Conservation (phyloP, 2,329 filamentous ascomycete genomes). For the Setomelanomma holmii region DNA sequence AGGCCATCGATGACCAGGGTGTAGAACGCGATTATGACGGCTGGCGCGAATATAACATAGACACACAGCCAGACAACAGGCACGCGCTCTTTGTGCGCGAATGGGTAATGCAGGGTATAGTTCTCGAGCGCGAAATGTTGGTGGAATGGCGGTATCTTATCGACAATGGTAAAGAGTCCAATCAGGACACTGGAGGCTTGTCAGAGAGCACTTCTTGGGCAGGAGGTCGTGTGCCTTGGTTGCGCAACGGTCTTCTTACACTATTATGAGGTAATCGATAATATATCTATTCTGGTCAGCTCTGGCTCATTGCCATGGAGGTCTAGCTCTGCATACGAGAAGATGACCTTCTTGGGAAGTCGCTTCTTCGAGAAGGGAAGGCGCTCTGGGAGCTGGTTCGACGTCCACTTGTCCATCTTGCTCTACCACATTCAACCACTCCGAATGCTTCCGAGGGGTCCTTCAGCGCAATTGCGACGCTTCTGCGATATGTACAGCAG, state of each 20-base stretch:
- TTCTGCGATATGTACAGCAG: slow-evolving; percentile 9
- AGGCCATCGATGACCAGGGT: slow-evolving; percentile 65
- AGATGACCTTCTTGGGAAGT: slow-evolving; percentile 58
- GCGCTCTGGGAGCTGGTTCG: slow-evolving; percentile 52
- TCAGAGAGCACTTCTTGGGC: slow-evolving; percentile 29
- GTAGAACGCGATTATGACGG: slow-evolving; percentile 61
- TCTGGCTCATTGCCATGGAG: background rate
- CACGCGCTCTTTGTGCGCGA: slow-evolving; percentile 62
- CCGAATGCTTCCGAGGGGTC: slow-evolving; percentile 13
- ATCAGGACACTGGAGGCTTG: slow-evolving; percentile 55
- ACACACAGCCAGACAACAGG: slow-evolving; percentile 58
- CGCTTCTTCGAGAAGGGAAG: slow-evolving; percentile 63
- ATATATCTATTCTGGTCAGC: slow-evolving; percentile 57
- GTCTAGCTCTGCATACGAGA: slow-evolving; percentile 54
- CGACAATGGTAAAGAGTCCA: slow-evolving; percentile 59
- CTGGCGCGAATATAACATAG: slow-evolving; percentile 58
- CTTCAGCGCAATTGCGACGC: slow-evolving; percentile 11
- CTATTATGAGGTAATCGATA: slow-evolving; percentile 65
- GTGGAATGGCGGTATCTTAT: slow-evolving; percentile 62
- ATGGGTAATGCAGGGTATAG: slow-evolving; percentile 65
- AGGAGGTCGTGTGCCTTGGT: slow-evolving; percentile 42
- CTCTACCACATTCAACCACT: slow-evolving; percentile 27
- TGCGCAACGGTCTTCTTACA: slow-evolving; percentile 51
- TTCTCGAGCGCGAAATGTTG: slow-evolving; percentile 65
- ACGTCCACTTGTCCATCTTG: slow-evolving; percentile 45